Conservation (phyloP, 139 green algal species). For the Chlamydomonas sp. region DNA sequence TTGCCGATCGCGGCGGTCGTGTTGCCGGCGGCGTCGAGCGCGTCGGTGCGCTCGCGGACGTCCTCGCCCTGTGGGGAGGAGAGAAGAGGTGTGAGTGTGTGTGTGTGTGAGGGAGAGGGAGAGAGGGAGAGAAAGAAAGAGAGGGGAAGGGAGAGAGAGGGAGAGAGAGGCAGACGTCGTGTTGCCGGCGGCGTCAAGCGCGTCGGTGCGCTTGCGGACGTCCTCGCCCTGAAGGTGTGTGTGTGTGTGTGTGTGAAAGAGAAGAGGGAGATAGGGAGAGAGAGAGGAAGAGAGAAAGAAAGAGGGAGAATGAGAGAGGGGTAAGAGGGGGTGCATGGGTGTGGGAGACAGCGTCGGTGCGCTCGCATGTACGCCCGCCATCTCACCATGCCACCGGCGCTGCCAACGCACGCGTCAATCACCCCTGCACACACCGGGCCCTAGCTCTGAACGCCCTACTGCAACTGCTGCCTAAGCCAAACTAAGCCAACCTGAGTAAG, state of each 20-base stretch:
- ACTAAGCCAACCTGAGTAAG: background rate
- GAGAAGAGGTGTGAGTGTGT: constrained; percentile 1
- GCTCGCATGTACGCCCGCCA: background rate
- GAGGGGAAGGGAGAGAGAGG: background rate
- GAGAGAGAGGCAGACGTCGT: background rate
- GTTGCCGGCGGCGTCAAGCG: background rate
- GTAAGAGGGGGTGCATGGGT: no score
- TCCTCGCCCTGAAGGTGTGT: background rate
- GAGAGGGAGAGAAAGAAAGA: background rate
- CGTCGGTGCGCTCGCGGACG: constrained; percentile 94
- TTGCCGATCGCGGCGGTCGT: constrained; percentile 98
- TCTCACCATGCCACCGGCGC: background rate
- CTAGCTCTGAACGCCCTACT: background rate
- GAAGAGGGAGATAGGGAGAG: no score
- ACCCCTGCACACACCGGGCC: background rate
- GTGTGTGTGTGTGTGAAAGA: no score
- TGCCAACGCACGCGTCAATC: no score
- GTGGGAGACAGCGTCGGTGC: no score
- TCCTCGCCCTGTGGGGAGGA: constrained; percentile 78
- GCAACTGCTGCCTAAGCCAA: background rate
- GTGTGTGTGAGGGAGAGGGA: no score
- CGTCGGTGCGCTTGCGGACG: background rate
- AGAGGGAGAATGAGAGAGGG: background rate
- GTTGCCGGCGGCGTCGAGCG: constrained; percentile 94
- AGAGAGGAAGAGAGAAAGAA: background rate